A percentile compares a stretch with the other conserved stretches of the same genome.
phyloP scores from a whole-genome alignment of 768 basidiomycete genomes.

The Ramaria sp. region DNA sequence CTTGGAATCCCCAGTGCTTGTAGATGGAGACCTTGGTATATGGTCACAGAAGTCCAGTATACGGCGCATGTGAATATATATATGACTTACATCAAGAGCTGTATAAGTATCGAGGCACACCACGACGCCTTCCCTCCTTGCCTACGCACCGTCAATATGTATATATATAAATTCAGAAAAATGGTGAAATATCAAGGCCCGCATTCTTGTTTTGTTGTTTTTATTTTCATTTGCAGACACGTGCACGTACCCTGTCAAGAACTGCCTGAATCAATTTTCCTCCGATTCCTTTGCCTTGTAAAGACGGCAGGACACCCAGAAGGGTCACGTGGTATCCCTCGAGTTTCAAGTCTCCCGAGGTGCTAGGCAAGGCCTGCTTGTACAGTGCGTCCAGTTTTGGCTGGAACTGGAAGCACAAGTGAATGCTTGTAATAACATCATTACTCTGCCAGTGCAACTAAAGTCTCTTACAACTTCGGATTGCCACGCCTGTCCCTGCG shows the following conservation, averaged over 20 bases:
- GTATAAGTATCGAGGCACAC: neutral
- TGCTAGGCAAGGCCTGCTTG: neutral
- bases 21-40: neutral
- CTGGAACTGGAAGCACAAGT: neutral
- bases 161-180: no score
- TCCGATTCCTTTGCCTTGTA: neutral
- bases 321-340: neutral
- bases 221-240: no score
- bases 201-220: no score
- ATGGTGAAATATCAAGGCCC: neutral
- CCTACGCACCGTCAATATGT: neutral
- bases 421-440: neutral
- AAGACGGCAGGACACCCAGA: neutral
- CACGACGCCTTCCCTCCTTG: neutral
- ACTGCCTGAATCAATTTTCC: neutral
- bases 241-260: neutral
- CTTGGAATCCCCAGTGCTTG: neutral
- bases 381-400: neutral
- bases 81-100: neutral
- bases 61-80: neutral
- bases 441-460: neutral
- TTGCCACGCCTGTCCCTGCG: neutral
- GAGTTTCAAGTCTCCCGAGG: neutral
- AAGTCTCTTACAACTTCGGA: neutral
- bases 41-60: neutral